Evolutionary conservation across 108 stramenopile genomes (phyloP).

Genomic region (Cyclotella baltica): DNA sequence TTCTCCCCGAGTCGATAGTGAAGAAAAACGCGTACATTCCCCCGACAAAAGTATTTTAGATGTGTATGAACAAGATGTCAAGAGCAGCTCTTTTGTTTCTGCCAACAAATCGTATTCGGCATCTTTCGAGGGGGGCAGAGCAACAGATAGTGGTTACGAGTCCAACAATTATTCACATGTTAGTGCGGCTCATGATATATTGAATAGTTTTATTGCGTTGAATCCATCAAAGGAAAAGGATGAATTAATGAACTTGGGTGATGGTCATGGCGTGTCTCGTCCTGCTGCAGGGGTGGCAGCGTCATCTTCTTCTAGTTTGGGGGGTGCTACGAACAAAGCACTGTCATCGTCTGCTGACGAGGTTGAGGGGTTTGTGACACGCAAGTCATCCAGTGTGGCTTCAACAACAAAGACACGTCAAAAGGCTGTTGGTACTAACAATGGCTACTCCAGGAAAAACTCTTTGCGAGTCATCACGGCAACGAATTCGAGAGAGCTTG

Average conservation of each 20-base stretch:
- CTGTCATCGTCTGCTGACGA: too few relatives aligned
- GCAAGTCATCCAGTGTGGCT: too few relatives aligned
- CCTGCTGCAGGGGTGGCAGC: too few relatives aligned
- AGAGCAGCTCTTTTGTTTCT: not conserved
- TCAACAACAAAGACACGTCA: too few relatives aligned
- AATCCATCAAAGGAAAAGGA: not conserved
- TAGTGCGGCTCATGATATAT: constrained; percentile 15
- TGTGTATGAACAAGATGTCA: not conserved
- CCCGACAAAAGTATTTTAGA: constrained; percentile 16
- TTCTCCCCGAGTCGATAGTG: too few relatives aligned
- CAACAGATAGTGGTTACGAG: too few relatives aligned
- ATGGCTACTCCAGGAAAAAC: not conserved
- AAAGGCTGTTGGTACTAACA: too few relatives aligned
- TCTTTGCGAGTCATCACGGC: not conserved
- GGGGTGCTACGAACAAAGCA: too few relatives aligned
- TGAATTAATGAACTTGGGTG: not conserved
- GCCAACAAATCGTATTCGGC: too few relatives aligned
- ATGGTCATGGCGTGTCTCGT: too few relatives aligned
- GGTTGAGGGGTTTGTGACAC: too few relatives aligned
- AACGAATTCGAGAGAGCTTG: not conserved
- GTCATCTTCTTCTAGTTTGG: not conserved
- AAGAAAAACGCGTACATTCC: not conserved
- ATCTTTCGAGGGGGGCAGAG: too few relatives aligned
- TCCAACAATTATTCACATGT: constrained; percentile 10
- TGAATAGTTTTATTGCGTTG: constrained; percentile 15